Base-by-base conservation (phyloP, 192 early-diverging fungal genomes). In the Funneliformis geosporum region DNA sequence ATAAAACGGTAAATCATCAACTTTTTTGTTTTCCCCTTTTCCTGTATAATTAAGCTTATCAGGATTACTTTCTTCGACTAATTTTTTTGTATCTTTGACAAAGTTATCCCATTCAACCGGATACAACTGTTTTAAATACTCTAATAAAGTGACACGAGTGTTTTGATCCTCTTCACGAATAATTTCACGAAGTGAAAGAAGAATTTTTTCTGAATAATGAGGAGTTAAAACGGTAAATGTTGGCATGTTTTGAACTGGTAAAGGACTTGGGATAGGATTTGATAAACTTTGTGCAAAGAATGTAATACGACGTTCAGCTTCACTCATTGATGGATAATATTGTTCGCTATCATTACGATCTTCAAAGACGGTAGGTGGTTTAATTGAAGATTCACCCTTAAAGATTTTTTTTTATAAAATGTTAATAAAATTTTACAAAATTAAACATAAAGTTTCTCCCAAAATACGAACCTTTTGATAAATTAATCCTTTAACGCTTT, bases 21-120 rank as follows among this genome's bases (percentile, higher is more conserved):
- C 89, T 84, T 93, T 94, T 73, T 85, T 81, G 83, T 93, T 91
- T 39, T 84, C 80, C 62, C 88, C 87, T 7, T 88, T 87, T 82
- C 90, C 91, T 77, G 79, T 64, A 21, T 67, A 74, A n/a, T 79
- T 74, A 33, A 84, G 82, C 8, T 83, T 82, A 28, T 40, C 38
- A 7, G 28, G 9, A 1, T 84, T 79, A 40, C 76, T 59, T 42
- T 73, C 0, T 84, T 60, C 90, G 16, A 89, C 94, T 81, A 95
- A 68, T 18, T 92, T 90, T 86, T 93, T 95, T 75, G 91, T 93
- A 70, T 96, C 94, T 81, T 92, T 90, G 62, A 94, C 95, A 87
- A 95, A 96, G 85, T 96, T 96, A 69, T 94, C 94, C 95, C 95
- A 96, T 81, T 96, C 95, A 27, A 90, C 87, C 0, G 91, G 84